Evolutionary conservation across 2,329 filamentous ascomycete species (phyloP), one percentile per base, ranked within the genome.

Genomic region (Neodidymelliopsis sp.): DNA sequence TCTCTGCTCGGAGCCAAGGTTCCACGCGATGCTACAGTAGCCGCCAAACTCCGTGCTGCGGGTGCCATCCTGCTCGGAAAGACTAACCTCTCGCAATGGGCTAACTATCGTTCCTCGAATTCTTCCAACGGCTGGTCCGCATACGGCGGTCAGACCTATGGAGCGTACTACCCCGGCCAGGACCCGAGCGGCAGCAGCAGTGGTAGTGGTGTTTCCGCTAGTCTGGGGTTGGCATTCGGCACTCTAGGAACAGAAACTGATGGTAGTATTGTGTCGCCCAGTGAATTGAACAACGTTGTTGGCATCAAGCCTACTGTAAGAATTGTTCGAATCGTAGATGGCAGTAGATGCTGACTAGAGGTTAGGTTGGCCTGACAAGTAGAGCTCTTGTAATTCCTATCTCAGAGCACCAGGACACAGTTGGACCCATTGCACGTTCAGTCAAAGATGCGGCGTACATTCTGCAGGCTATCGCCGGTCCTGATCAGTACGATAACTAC

Each of bases 51-150:
- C 4, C 77, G 85, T 43, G 72, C 80, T 45, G 81, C 82, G 1
- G 86, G 86, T 2, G 82, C 79, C 2, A 75, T 89, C 30, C 81
- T 89, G 30, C 75, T 90, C 0, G 87, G 86, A 35, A 89, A 89
- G 70, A 74, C 84, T 0, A 86, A 84, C 46, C 64, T 89, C 20
- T 84, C 79, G 1, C 80, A 89, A 63, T 89, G 85, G 84, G 83
- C 83, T 2, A 85, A 86, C 57, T 84, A 75, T 43, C 76, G 87
- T 8, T 83, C 80, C 3, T 65, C 63, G 8, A 87, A 85, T 59
- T 76, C 75, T 4, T 80, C 74, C 9, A 83, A 83, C 47, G 86
- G 86, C 4, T 89, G 86, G 86, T 84, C 80, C 34, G 81, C 85
- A 0, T 76, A 83, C 49, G 84, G 84, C 6, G 86, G 85, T 0